Evolutionary conservation across 78 protist species (phyloP), one percentile per base, ranked within the genome.

Genomic region (Reticulomyxa filosa): DNA sequence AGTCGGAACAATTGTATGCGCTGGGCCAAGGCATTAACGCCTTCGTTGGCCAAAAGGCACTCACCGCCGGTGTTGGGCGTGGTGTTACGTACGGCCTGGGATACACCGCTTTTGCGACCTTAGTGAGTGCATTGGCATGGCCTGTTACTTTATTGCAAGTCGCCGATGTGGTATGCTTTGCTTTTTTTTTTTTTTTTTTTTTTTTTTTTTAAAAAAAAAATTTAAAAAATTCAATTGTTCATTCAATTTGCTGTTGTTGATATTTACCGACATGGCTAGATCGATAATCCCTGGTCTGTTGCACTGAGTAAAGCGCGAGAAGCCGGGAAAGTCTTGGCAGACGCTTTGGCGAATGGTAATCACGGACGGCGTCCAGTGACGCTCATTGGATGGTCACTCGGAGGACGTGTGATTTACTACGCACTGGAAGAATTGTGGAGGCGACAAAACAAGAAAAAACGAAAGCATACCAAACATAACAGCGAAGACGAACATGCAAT

Each of bases 291-390:
- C 29, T 64, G 68, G 68, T 2, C 39, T 5, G 30, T 64, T 23
- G 46, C 37, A 6, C 8, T 42, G 2, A 64, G 1, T 2, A 23
- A 64, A 22, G 51, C 68, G 2, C 65, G 2, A n/a, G 57, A 64
- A 26, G 68, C 65, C 8, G 68, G 68, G 8, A 23, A 2, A 6
- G 2, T 64, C 29, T 64, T 64, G 8, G 68, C 68, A 22, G 68
- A 64, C 2, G 68, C 57, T 22, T 26, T 64, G 8, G 27, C 23
- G 67, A 26, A 1, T n/a, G 67, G 62, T 26, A 2, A 2, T 6
- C 68, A 64, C 30, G 84, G 84, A 25, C 55, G 8, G n/a, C 52
- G 84, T 7, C 84, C 84, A 30, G 75, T 79, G 1, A 65, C 75
- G 30, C 38, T 79, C 51, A 61, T 70, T 29, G 84, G 82, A 13